phyloP scores from a whole-genome alignment of 352 stramenopile species.

The Thalassiosira pacifica region DNA sequence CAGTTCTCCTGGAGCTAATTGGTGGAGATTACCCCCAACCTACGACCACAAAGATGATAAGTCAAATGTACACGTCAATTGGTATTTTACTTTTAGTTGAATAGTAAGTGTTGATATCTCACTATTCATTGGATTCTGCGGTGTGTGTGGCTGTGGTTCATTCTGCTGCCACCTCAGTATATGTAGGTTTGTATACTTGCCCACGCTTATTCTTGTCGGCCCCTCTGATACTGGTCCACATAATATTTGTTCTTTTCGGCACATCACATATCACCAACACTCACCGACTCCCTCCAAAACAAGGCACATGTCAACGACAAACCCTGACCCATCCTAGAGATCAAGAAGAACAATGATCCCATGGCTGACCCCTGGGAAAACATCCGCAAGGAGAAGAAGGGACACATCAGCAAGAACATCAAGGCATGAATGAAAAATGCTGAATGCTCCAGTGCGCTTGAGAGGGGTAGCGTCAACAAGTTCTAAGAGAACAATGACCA shows the following conservation, averaged over 20 bases:
- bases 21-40: neutral
- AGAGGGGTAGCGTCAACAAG: slow-evolving; percentile 72
- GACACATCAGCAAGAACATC: slow-evolving; percentile 93
- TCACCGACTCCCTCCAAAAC: slow-evolving; percentile 76
- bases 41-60: neutral
- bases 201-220: neutral
- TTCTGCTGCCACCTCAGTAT: neutral
- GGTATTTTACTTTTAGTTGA: neutral
- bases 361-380: slow-evolving; percentile 93
- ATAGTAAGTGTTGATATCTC: neutral
- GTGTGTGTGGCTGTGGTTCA: neutral
- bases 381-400: slow-evolving; percentile 92
- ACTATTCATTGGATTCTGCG: neutral
- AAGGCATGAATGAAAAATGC: slow-evolving; percentile 88
- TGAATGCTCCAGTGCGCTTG: slow-evolving; percentile 68
- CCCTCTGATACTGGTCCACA: neutral
- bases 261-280: too few species aligned
- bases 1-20: neutral
- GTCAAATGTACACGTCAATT: neutral
- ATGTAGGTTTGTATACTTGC: neutral
- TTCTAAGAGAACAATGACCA: slow-evolving; percentile 60
- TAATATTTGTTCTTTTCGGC: neutral
- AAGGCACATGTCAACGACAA: slow-evolving; percentile 88
- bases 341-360: slow-evolving; percentile 92
- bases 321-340: slow-evolving; percentile 94